Conservation (phyloP, 768 basidiomycete genomes). For the Polyporus arcularius region DNA sequence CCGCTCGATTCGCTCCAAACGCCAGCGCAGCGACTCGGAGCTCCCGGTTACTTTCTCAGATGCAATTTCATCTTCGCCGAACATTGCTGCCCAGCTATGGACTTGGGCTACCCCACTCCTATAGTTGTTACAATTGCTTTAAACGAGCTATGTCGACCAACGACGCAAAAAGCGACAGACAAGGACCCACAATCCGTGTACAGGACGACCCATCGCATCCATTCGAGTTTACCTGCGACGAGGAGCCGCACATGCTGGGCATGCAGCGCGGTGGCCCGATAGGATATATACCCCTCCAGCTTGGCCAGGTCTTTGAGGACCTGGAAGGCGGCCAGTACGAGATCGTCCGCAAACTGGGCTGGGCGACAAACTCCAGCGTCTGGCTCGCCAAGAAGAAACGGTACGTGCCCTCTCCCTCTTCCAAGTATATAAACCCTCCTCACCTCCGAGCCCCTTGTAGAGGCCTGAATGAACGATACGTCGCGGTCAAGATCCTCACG, state of each 20-base stretch:
- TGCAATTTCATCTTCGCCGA: no score
- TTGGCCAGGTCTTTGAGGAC: background rate
- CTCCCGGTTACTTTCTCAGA: no score
- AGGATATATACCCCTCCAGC: background rate
- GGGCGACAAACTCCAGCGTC: conserved; percentile 13
- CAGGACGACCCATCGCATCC: background rate
- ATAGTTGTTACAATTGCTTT: no score
- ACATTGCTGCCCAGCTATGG: no score
- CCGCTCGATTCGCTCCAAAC: no score
- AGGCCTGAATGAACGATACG: background rate
- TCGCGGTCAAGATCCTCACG: background rate
- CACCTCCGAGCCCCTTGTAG: background rate
- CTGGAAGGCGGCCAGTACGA: conserved; percentile 26
- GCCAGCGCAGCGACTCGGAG: no score
- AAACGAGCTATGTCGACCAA: background rate
- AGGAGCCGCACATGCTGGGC: conserved; percentile 1
- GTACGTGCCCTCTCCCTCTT: background rate
- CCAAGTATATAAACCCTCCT: background rate
- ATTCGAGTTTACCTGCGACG: background rate
- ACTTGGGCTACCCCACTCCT: no score
- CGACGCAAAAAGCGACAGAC: background rate
- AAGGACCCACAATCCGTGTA: background rate
- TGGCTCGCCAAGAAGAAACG: conserved; percentile 12
- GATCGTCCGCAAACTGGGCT: conserved; percentile 40
- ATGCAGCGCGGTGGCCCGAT: background rate